Conservation (phyloP, 2,329 filamentous ascomycete species). For the Aspergillus vadensis region DNA sequence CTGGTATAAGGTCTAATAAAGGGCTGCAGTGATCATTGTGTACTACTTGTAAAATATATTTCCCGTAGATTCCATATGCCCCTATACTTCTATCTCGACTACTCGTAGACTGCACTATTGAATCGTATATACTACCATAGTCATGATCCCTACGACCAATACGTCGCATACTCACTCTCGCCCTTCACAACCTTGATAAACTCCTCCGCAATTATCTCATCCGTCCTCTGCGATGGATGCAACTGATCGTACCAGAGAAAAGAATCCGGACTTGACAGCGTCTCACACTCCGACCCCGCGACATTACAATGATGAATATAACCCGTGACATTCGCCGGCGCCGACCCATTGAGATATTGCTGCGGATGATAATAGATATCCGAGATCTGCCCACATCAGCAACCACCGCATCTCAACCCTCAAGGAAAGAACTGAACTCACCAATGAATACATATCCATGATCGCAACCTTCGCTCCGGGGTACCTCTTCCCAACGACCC, state of each 20-base stretch:
- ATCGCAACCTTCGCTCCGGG: conserved; percentile 63
- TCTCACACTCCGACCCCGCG: conserved; percentile 31
- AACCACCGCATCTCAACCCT: not conserved
- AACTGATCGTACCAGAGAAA: conserved; percentile 75
- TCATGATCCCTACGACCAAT: conserved; percentile 21
- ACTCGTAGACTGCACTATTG: too few species aligned
- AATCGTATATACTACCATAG: not conserved
- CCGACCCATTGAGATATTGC: conserved; percentile 62
- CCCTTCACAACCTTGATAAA: conserved; percentile 60
- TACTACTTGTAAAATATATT: too few species aligned
- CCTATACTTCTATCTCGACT: too few species aligned
- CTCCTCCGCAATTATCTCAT: conserved; percentile 58
- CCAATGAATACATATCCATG: conserved; percentile 67
- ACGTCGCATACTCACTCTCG: conserved; percentile 32
- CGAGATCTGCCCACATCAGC: conserved; percentile 14
- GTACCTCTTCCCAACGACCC: conserved; percentile 46
- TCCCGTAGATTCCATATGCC: too few species aligned
- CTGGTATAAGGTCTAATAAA: too few species aligned
- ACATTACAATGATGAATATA: conserved; percentile 59
- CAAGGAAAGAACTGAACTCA: conserved; percentile 28
- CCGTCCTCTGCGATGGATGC: conserved; percentile 68
- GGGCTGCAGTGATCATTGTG: too few species aligned
- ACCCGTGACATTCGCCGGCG: conserved; percentile 64
- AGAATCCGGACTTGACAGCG: conserved; percentile 52
- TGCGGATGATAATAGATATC: conserved; percentile 66